Percentiles rank a stretch among this genome's conserved stretches.
Conservation (phyloP, 352 stramenopile genomes). For the Pythium pyrilobum region DNA sequence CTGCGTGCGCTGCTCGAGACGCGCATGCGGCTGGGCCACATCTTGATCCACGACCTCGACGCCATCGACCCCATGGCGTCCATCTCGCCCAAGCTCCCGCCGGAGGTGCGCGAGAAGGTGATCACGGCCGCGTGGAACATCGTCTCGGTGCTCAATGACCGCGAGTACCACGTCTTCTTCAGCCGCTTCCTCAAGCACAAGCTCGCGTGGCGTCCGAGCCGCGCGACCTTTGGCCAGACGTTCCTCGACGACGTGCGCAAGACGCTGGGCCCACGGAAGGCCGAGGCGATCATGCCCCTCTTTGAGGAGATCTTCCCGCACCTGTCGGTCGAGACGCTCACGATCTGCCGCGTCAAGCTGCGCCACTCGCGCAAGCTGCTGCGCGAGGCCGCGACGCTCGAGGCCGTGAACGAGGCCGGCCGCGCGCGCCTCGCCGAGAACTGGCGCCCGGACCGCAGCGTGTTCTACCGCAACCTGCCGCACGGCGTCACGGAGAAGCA, state of each 20-base stretch:
- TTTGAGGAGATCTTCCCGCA: conserved; percentile 75
- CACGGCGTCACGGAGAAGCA: conserved; percentile 60
- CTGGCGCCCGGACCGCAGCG: conserved; percentile 51
- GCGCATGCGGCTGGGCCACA: conserved; percentile 79
- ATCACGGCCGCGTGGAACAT: conserved; percentile 85
- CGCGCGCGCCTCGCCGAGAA: conserved; percentile 26
- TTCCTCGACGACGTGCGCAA: conserved; percentile 74
- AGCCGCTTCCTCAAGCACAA: conserved; percentile 86
- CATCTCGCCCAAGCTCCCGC: conserved; percentile 49
- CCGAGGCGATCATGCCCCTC: conserved; percentile 68
- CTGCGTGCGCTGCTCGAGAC: conserved; percentile 71
- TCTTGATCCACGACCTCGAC: conserved; percentile 81
- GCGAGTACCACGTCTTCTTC: conserved; percentile 86
- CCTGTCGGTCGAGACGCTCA: conserved; percentile 80
- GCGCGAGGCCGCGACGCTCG: conserved; percentile 39
- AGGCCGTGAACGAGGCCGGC: conserved; percentile 38
- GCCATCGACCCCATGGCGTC: conserved; percentile 56
- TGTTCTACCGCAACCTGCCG: conserved; percentile 82
- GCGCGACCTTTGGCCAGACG: conserved; percentile 67
- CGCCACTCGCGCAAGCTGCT: conserved; percentile 66
- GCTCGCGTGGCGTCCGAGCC: conserved; percentile 76
- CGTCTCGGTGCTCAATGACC: conserved; percentile 75
- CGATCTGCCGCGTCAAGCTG: conserved; percentile 76
- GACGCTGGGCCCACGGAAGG: conserved; percentile 48
- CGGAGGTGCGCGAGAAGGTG: conserved; percentile 67